A percentile compares a stretch with the other conserved stretches of the same genome.
These are phyloP conservation scores for Blastobotrys parvus DNA, from an alignment of 805 yeast genomes.

Conservation along the genomic window DNA sequence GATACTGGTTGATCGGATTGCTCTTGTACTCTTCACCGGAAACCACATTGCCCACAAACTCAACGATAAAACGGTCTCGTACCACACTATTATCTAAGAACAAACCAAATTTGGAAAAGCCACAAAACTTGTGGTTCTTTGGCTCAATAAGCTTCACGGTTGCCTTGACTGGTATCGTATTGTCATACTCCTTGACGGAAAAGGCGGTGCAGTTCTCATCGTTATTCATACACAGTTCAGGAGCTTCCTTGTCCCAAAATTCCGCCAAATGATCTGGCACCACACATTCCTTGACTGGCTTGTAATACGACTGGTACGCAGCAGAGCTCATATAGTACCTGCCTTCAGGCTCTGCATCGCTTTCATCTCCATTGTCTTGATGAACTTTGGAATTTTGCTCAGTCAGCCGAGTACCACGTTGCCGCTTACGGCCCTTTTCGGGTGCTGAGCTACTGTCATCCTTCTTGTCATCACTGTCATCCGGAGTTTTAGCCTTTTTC, in stretches of 20 bases:
- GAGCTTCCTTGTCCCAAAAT: constrained; percentile 5
- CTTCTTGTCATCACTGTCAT: background rate
- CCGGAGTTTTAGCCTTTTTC: background rate
- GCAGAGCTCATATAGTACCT: constrained; percentile 6
- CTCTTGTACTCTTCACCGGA: constrained; percentile 52
- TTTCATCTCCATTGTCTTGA: constrained; percentile 3
- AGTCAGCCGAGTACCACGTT: constrained; percentile 6
- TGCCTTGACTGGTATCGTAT: constrained; percentile 10
- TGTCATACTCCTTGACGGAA: constrained; percentile 20
- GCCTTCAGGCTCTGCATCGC: constrained; percentile 8
- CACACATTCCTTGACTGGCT: constrained; percentile 5
- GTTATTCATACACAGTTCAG: constrained; percentile 8
- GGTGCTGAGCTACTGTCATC: background rate
- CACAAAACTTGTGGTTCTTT: constrained; percentile 37
- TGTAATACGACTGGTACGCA: constrained; percentile 10
- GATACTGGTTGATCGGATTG: constrained; percentile 69
- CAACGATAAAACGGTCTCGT: constrained; percentile 44
- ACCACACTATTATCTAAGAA: constrained; percentile 34
- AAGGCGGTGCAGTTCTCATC: constrained; percentile 16
- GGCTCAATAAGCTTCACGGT: constrained; percentile 21
- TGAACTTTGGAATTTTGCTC: constrained; percentile 3
- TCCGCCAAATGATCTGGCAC: constrained; percentile 2
- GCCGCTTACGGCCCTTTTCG: background rate
- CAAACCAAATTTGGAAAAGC: constrained; percentile 62
- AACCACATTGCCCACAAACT: constrained; percentile 67